Evolutionary conservation across 176 grass and related monocot species (phyloP), one percentile per base, ranked within the genome.

Genomic region (Ensete glaucum): DNA sequence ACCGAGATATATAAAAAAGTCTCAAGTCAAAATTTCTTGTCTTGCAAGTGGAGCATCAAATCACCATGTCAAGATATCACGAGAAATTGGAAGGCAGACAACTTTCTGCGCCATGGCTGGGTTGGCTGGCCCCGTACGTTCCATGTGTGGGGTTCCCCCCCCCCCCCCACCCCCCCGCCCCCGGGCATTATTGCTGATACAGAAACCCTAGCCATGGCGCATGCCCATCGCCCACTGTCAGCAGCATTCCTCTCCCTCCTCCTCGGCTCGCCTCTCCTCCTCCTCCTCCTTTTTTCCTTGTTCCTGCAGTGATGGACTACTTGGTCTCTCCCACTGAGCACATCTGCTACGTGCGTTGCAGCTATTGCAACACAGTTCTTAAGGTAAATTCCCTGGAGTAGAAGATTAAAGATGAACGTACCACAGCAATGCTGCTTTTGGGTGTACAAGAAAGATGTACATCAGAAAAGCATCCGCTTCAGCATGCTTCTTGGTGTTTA

Each of bases 321-420:
- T 78, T 85, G 66, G 86, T 86, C 51, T 70, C 95, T 73, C 90
- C 82, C 72, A 82, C 88, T 64, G 95, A 94, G 82, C 88, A 89
- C 75, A 75, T 94, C 62, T 85, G 90, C 86, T 94, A 87, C 78
- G 88, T 98, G n/a, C 82, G 88, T 85, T 99, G 95, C 90, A 88
- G 86, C 78, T 99, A 87, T 87, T 99, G 95, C 84, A 94, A 84
- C 73, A 87, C 86, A 65, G 86, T 91, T 64, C 95, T 99, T 76
- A 84, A 84, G 86, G 95, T 98, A 91, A 89, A 85, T 86, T 98
- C 75, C 55, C 11, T 23, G 14, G 50, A 26, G 25, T 17, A 15
- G 62, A 19, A 53, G 73, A 71, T 86, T 34, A 15, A 54, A n/a
- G n/a, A 60, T 72, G 80, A 67, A 52, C 49, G 71, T 8, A 51